These are phyloP conservation scores for Boletus fagicola DNA, from an alignment of 768 basidiomycete species.

Conservation along the genomic window DNA sequence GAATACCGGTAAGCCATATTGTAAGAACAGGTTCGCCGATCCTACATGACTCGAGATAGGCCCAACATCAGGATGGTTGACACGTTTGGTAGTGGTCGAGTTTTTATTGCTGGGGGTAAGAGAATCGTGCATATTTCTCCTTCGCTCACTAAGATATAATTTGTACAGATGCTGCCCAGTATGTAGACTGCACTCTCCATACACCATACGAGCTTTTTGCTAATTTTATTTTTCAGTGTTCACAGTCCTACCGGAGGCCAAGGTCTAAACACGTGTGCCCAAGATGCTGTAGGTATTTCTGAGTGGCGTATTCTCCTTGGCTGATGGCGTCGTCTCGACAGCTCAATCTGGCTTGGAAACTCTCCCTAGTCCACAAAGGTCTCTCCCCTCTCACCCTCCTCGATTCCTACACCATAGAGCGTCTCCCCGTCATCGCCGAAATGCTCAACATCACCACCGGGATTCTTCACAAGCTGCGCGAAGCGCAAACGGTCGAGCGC, in stretches of 20 bases:
- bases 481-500: background rate
- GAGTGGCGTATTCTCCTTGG: background rate
- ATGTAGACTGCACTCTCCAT: background rate
- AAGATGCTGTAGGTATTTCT: constrained; percentile 37
- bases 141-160: background rate
- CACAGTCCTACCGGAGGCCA: constrained; percentile 28
- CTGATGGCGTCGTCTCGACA: constrained; percentile 11
- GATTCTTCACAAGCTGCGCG: constrained; percentile 9
- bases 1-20: constrained; percentile 29
- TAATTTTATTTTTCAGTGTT: constrained; percentile 12
- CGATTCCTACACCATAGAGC: constrained; percentile 42
- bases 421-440: constrained; percentile 44
- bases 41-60: constrained; percentile 22
- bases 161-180: constrained; percentile 46
- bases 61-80: constrained; percentile 51
- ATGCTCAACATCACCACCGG: constrained; percentile 43
- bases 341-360: constrained; percentile 47
- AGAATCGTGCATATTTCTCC: background rate
- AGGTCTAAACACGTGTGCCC: constrained; percentile 39
- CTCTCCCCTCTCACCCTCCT: constrained; percentile 38
- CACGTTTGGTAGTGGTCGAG: constrained; percentile 41
- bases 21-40: background rate
- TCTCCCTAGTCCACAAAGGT: constrained; percentile 41
- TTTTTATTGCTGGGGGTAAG: constrained; percentile 47
- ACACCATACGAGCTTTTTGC: no score